phyloP scores from a whole-genome alignment of 345 rosid genomes.

The Draba incana region DNA sequence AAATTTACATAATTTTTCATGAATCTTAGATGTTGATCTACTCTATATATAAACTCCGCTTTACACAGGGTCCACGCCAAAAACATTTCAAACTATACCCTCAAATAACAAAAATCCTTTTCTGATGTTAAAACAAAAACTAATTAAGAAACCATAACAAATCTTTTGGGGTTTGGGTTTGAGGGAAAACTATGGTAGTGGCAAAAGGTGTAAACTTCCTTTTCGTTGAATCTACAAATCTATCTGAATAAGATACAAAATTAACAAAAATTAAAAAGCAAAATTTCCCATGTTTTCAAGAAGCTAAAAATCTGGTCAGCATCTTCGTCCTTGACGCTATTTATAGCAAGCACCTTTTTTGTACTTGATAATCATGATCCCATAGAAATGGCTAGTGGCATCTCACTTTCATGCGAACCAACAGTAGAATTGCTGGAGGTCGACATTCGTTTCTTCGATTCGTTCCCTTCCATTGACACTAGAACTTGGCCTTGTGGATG shows the following conservation, averaged over 20 bases:
- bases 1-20: conserved; percentile 15
- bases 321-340: conserved; percentile 24
- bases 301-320: conserved; percentile 25
- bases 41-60: conserved; percentile 16
- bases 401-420: conserved; percentile 45
- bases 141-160: background rate
- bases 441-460: conserved; percentile 41
- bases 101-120: conserved; percentile 23
- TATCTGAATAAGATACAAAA: conserved; percentile 37
- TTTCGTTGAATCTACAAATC: conserved; percentile 39
- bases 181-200: conserved; percentile 17
- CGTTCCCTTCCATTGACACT: conserved; percentile 36
- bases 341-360: conserved; percentile 12
- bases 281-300: conserved; percentile 16
- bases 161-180: background rate
- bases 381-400: conserved; percentile 50
- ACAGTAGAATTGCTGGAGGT: conserved; percentile 41
- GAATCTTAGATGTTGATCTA: conserved; percentile 32
- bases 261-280: background rate
- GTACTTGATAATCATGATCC: conserved; percentile 32
- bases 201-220: conserved; percentile 17
- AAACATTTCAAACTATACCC: conserved; percentile 22
- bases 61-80: conserved; percentile 10
- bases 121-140: background rate
- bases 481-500: conserved; percentile 36